Evolutionary conservation across 2,329 filamentous ascomycete genomes (phyloP), one percentile per base, ranked within the genome.

Genomic region (Ceratocystis lukuohia): DNA sequence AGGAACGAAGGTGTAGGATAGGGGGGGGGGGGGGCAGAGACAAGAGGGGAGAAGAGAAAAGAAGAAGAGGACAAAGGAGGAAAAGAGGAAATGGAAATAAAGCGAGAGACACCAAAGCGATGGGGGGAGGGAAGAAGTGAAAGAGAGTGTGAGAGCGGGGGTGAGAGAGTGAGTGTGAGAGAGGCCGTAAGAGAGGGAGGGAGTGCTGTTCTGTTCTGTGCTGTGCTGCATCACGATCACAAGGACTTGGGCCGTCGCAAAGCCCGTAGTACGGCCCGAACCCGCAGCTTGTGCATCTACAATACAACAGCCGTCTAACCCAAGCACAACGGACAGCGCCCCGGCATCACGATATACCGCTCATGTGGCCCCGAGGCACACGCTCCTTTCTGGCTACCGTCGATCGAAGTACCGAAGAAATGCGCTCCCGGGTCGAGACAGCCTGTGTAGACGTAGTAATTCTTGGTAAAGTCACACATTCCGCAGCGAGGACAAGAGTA

Each of bases 371-470:
- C 82, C 66, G 80, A 79, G 5, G 81, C 72, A 71, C 88, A 91
- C 41, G 81, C 77, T 41, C 79, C 75, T 67, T 84, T 80, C 69
- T 79, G 80, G 72, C 78, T 83, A 66, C 86, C 87, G 71, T 91
- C 88, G 64, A 86, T 78, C 1, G 84, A 84, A 1, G 85, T 89
- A 69, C 83, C 80, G 74, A 88, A 86, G 75, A 89, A 89, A 74
- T 91, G 88, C 17, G 82, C 79, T 50, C 83, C 84, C 0, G 87
- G 87, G 72, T 89, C 85, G 66, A 80, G 75, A 72, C 88, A 91
- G 56, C 83, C 80, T 67, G 85, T 85, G 76, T 89, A 90, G 74
- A 91, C 86, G 76, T 89, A 89, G 74, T 87, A 90, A 75, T 89
- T 89, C 72, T 87, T 88, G 72, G 84, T 87, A 72, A 86, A 88